These are phyloP conservation scores for Botrytis galanthina DNA, from an alignment of 2,329 filamentous ascomycete species.

Conservation along the genomic window DNA sequence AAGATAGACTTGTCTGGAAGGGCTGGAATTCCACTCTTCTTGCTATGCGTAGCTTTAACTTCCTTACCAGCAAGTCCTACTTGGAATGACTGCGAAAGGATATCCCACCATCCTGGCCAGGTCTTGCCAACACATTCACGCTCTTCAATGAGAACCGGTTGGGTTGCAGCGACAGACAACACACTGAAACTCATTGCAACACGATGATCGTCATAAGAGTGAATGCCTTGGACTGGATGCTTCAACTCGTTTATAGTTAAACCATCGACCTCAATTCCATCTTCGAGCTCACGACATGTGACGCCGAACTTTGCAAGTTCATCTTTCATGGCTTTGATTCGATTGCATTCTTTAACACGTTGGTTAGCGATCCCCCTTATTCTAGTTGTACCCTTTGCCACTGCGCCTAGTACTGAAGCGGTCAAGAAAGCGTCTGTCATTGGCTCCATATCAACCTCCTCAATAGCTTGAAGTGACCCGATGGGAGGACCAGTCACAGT, in stretches of 20 bases:
- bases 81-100: conserved; percentile 73
- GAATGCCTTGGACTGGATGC: conserved; percentile 64
- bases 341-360: conserved; percentile 96
- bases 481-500: conserved; percentile 85
- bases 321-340: conserved; percentile 92
- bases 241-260: conserved; percentile 48
- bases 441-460: conserved; percentile 93
- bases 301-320: conserved; percentile 94
- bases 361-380: conserved; percentile 97
- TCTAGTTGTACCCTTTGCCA: conserved; percentile 76
- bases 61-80: conserved; percentile 73
- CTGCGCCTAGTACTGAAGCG: conserved; percentile 87
- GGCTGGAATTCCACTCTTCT: conserved; percentile 41
- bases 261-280: conserved; percentile 78
- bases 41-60: conserved; percentile 40
- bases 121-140: conserved; percentile 95
- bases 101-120: conserved; percentile 99
- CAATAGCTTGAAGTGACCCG: conserved; percentile 70
- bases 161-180: conserved; percentile 68
- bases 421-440: conserved; percentile 99
- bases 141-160: conserved; percentile 76
- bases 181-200: conserved; percentile 99
- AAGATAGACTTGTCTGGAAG: conserved; percentile 68
- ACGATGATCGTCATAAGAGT: conserved; percentile 96
- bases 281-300: conserved; percentile 79